These are phyloP conservation scores for Tulasnella sp. DNA, from an alignment of 768 basidiomycete species.

Conservation along the genomic window DNA sequence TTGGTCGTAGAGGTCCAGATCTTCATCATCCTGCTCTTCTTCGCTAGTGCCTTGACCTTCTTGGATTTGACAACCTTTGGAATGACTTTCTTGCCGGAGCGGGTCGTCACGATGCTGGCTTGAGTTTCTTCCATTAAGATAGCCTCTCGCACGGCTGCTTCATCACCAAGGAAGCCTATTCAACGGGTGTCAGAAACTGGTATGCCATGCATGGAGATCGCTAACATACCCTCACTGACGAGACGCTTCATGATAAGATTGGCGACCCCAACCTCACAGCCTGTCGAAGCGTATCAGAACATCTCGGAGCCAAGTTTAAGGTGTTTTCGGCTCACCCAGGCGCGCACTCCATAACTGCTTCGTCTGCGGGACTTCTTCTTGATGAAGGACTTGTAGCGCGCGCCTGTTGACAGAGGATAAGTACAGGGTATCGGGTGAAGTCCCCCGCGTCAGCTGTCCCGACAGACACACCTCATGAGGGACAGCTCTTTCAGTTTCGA, in stretches of 20 bases:
- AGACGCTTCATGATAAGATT: slow-evolving; percentile 16
- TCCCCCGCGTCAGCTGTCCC: not conserved
- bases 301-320: not conserved
- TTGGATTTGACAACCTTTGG: slow-evolving; percentile 6
- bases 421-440: not conserved
- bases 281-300: not conserved
- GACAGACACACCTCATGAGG: not conserved
- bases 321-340: not conserved
- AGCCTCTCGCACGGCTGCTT: not conserved
- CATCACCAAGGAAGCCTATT: slow-evolving; percentile 14
- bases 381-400: not conserved
- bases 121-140: not conserved
- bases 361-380: slow-evolving; percentile 3
- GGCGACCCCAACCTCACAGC: slow-evolving; percentile 3
- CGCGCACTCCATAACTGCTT: not conserved
- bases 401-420: not conserved
- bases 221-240: slow-evolving; percentile 12
- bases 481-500: not conserved
- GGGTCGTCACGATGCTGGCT: not conserved
- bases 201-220: too few relatives aligned
- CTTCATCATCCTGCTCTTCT: slow-evolving; percentile 10
- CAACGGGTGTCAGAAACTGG: not conserved
- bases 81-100: not conserved
- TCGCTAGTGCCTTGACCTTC: not conserved
- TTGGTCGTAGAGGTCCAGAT: not conserved